Evolutionary conservation across 2,329 filamentous ascomycete genomes (phyloP).

Genomic region (Coniochaeta prunicola): DNA sequence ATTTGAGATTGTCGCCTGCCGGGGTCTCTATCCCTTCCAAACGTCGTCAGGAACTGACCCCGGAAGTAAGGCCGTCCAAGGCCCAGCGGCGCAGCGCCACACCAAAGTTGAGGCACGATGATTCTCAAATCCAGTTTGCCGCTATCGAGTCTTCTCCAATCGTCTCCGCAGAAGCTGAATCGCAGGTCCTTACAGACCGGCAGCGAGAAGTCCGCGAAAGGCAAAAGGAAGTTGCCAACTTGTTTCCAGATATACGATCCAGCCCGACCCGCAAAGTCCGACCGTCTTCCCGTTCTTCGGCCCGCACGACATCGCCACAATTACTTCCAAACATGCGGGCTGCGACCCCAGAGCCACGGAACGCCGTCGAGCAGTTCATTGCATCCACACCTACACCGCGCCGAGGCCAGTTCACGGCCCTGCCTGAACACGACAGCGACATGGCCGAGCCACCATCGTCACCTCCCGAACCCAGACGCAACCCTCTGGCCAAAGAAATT

Average conservation of each 20-base stretch:
- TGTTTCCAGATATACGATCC: slow-evolving; percentile 63
- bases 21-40: slow-evolving; percentile 23
- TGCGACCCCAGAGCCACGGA: slow-evolving; percentile 37
- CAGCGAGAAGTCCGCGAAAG: slow-evolving; percentile 72
- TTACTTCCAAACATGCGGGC: slow-evolving; percentile 16
- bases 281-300: background rate
- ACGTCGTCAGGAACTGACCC: slow-evolving; percentile 15
- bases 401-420: slow-evolving; percentile 41
- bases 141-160: slow-evolving; percentile 55
- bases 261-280: slow-evolving; percentile 29
- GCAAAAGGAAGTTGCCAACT: slow-evolving; percentile 56
- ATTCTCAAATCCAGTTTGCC: slow-evolving; percentile 76
- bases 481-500: slow-evolving; percentile 45
- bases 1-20: slow-evolving; percentile 24
- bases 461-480: slow-evolving; percentile 46
- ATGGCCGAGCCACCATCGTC: slow-evolving; percentile 51
- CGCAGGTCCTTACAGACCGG: slow-evolving; percentile 69
- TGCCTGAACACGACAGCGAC: slow-evolving; percentile 38
- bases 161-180: slow-evolving; percentile 45
- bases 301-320: slow-evolving; percentile 3
- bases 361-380: slow-evolving; percentile 43
- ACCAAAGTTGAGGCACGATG: slow-evolving; percentile 62
- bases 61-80: slow-evolving; percentile 17
- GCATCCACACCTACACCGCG: slow-evolving; percentile 55
- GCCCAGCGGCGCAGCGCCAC: slow-evolving; percentile 19